phyloP scores from a whole-genome alignment of 345 rosid genomes.

The Noccaea bulbosa region DNA sequence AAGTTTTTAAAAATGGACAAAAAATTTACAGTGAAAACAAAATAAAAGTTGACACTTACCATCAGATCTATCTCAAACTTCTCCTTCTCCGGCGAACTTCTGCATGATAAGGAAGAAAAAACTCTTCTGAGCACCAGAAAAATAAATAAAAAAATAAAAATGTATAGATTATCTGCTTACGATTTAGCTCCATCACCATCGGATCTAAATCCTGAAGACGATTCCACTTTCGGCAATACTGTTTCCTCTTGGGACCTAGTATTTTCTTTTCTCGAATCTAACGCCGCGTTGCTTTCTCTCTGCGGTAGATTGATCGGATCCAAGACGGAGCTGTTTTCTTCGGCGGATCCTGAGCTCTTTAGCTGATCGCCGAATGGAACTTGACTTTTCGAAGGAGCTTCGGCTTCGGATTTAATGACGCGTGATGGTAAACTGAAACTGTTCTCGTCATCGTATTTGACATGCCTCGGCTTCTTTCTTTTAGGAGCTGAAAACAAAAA shows the following conservation, averaged over 20 bases:
- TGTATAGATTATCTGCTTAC: conserved; percentile 50
- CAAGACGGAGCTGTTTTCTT: conserved; percentile 51
- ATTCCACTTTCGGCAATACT: conserved; percentile 63
- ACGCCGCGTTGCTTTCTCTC: conserved; percentile 36
- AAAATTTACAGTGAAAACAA: not conserved
- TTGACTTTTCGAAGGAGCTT: conserved; percentile 58
- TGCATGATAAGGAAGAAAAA: conserved; percentile 35
- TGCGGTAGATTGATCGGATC: conserved; percentile 43
- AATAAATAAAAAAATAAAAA: not conserved
- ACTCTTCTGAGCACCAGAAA: not conserved
- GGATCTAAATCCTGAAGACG: conserved; percentile 51
- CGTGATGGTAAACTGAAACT: conserved; percentile 53
- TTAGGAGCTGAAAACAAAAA: conserved; percentile 70
- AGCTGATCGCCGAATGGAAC: conserved; percentile 50
- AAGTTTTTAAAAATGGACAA: not conserved
- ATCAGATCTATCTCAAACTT: conserved; percentile 98
- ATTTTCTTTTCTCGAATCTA: conserved; percentile 57
- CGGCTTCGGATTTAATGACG: conserved; percentile 57
- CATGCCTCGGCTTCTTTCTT: conserved; percentile 86
- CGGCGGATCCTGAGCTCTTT: conserved; percentile 48
- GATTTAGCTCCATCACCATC: conserved; percentile 60
- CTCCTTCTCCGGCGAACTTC: conserved; percentile 47
- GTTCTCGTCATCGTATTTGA: conserved; percentile 83
- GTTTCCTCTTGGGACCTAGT: conserved; percentile 56
- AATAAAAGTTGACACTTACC: conserved; percentile 50